Conservation (phyloP, 2,329 filamentous ascomycete species). For the Microcera coccophila region DNA sequence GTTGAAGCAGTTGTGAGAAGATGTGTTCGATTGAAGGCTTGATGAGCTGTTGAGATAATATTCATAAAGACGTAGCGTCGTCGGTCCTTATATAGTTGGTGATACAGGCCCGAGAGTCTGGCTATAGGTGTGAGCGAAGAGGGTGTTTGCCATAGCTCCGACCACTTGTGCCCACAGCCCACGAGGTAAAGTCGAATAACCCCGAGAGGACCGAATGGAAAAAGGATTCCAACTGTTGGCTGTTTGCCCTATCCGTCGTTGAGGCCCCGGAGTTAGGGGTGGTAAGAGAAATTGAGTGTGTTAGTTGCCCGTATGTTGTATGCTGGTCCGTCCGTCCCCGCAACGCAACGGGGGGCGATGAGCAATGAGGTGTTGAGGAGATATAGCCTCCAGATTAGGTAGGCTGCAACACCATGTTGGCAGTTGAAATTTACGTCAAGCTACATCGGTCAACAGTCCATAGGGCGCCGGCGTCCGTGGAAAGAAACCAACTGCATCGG, state of each 20-base stretch:
- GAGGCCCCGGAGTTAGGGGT: constrained; percentile 22
- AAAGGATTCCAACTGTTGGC: constrained; percentile 25
- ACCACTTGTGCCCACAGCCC: constrained; percentile 22
- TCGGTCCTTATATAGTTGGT: constrained; percentile 28
- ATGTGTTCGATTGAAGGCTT: constrained; percentile 2
- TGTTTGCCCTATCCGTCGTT: constrained; percentile 19
- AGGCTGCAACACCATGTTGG: constrained; percentile 24
- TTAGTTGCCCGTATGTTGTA: neutral
- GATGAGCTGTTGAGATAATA: constrained; percentile 13
- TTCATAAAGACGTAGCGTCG: constrained; percentile 13
- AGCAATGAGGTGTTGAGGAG: constrained; percentile 20
- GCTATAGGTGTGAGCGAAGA: constrained; percentile 20
- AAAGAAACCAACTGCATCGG: constrained; percentile 21
- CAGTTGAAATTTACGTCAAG: constrained; percentile 28
- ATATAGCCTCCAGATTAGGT: constrained; percentile 27
- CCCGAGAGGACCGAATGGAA: constrained; percentile 18
- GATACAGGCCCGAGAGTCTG: constrained; percentile 25
- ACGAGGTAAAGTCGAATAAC: constrained; percentile 27
- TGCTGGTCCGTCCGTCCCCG: neutral
- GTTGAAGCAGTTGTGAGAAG: constrained; percentile 2
- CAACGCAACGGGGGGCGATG: constrained; percentile 7
- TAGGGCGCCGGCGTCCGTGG: constrained; percentile 10
- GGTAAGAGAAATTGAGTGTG: constrained; percentile 18
- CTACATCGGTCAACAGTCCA: constrained; percentile 26
- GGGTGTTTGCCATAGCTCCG: constrained; percentile 27